Conservation (phyloP, 108 stramenopile genomes). For the Chaetoceros muelleri region DNA sequence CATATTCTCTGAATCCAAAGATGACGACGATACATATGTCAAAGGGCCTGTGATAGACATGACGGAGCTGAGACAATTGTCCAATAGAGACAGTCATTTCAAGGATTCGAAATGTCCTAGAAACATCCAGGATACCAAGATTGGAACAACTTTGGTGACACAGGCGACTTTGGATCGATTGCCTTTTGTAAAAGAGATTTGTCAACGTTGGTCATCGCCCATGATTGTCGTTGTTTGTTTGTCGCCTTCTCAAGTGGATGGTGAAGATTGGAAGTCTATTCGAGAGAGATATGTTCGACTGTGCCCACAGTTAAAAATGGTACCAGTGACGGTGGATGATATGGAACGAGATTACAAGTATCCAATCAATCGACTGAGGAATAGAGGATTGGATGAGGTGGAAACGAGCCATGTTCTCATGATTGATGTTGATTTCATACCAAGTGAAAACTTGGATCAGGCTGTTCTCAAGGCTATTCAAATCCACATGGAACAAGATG, state of each 20-base stretch:
- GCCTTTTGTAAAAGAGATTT: conserved; percentile 72
- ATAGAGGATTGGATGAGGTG: conserved; percentile 14
- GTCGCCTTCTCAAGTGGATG: conserved; percentile 18
- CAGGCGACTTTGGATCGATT: conserved; percentile 65
- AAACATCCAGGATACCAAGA: too few species aligned
- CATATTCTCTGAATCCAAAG: too few species aligned
- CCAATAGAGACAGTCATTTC: too few species aligned
- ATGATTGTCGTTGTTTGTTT: conserved; percentile 65
- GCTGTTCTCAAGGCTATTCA: conserved; percentile 11
- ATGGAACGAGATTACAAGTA: too few species aligned
- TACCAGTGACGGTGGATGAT: conserved; percentile 1
- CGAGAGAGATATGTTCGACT: too few species aligned
- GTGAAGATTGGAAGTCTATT: conserved; percentile 8
- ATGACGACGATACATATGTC: too few species aligned
- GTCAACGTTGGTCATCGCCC: conserved; percentile 62
- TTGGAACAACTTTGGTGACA: conserved; percentile 63
- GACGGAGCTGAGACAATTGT: too few species aligned
- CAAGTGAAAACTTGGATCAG: too few species aligned
- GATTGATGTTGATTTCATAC: conserved; percentile 85
- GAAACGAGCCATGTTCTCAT: conserved; percentile 72
- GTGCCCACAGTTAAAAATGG: conserved; percentile 4
- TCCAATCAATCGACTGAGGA: conserved; percentile 83
- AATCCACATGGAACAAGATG: conserved; percentile 43
- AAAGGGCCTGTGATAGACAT: too few species aligned
- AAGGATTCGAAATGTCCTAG: too few species aligned